Percentiles rank a stretch among this genome's conserved stretches.
These are phyloP conservation scores for Candida bentonensis DNA, from an alignment of 805 yeast species.

Conservation along the genomic window DNA sequence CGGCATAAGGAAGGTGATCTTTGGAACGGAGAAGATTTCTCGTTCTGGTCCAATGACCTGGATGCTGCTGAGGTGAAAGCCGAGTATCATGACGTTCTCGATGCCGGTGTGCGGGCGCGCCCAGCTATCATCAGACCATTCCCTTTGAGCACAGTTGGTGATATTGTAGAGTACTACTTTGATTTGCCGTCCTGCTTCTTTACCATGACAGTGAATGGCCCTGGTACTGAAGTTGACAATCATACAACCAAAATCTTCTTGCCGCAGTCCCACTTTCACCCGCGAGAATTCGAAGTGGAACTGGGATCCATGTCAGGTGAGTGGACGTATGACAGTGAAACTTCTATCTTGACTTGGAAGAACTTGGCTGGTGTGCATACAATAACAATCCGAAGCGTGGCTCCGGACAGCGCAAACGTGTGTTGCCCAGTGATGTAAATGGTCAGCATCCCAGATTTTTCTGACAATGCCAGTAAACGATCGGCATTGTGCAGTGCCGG, in stretches of 20 bases:
- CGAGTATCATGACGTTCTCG: constrained; percentile 1
- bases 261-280: constrained; percentile 58
- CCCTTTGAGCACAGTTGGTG: constrained; percentile 29
- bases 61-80: constrained; percentile 1
- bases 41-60: constrained; percentile 40
- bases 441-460: too few species aligned
- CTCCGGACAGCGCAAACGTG: background rate
- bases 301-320: constrained; percentile 32
- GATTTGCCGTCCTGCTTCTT: constrained; percentile 9
- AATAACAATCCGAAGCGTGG: constrained; percentile 1
- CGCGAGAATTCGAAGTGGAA: constrained; percentile 32
- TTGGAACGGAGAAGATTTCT: constrained; percentile 89
- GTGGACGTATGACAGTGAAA: constrained; percentile 35
- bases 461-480: too few species aligned
- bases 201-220: constrained; percentile 7
- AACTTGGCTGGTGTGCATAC: constrained; percentile 34
- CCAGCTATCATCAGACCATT: constrained; percentile 62
- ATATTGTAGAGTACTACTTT: constrained; percentile 8
- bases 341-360: constrained; percentile 57
- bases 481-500: too few species aligned
- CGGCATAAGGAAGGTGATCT: constrained; percentile 73
- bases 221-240: constrained; percentile 2
- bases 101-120: constrained; percentile 50
- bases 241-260: constrained; percentile 46
- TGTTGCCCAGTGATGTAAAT: background rate